Conservation (phyloP, 441 rosid species). For the Aleurites moluccanus region DNA sequence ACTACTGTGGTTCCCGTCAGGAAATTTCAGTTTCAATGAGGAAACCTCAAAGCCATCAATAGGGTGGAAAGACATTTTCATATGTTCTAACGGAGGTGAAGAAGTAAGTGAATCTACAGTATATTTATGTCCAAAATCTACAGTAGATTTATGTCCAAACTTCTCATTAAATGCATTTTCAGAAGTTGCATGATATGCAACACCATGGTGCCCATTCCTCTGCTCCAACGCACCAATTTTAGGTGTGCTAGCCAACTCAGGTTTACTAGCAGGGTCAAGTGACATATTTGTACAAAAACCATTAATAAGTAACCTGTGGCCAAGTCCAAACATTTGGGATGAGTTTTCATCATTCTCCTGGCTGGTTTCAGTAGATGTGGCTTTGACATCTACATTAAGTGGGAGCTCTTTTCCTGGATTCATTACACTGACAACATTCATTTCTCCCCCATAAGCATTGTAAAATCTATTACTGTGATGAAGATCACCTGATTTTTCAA, state of each 20-base stretch:
- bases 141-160: slow-evolving; percentile 40
- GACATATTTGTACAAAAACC: slow-evolving; percentile 57
- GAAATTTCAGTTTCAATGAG: slow-evolving; percentile 66
- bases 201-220: slow-evolving; percentile 32
- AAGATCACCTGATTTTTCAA: slow-evolving; percentile 27
- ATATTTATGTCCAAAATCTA: slow-evolving; percentile 45
- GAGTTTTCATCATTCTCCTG: slow-evolving; percentile 41
- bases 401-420: slow-evolving; percentile 38
- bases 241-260: slow-evolving; percentile 37
- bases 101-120: slow-evolving; percentile 49
- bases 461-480: slow-evolving; percentile 18
- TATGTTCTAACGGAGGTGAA: slow-evolving; percentile 88
- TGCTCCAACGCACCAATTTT: slow-evolving; percentile 39
- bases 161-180: slow-evolving; percentile 32
- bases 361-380: slow-evolving; percentile 32
- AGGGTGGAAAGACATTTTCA: slow-evolving; percentile 86
- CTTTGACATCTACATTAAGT: slow-evolving; percentile 33
- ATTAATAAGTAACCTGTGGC: slow-evolving; percentile 60
- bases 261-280: slow-evolving; percentile 38
- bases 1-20: slow-evolving; percentile 42
- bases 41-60: slow-evolving; percentile 60
- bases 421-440: slow-evolving; percentile 22
- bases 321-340: slow-evolving; percentile 55
- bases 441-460: slow-evolving; percentile 32
- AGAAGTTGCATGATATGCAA: slow-evolving; percentile 27